Base-by-base conservation (phyloP, 768 basidiomycete species). In the Coprinopsis strossmayeri region DNA sequence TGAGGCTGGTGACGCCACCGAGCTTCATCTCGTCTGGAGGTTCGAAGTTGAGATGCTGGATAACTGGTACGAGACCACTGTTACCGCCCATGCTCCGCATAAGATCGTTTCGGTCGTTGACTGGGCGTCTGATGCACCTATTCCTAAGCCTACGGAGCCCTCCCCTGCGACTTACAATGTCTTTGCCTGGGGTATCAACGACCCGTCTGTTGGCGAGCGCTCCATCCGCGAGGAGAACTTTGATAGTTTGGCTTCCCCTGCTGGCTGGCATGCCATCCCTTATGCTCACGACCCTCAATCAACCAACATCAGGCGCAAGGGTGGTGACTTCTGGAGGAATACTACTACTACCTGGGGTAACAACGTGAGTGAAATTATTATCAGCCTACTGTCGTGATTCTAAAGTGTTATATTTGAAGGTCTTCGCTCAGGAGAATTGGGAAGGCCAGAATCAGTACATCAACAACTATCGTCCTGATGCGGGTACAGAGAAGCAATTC, bases 381-480 rank as follows among this genome's bases (percentile, higher is more conserved):
- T 39, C 26, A 34, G 7, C 2, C 5, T 46, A 48, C 28, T 50
- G 1, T 39, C 17, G 35, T 34, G 38, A 41, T 44, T 25, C 43
- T 39, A 34, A 13, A 51, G 3, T 15, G n/a, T 21, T n/a, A 30
- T 27, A 0, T 48, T n/a, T n/a, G 18, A 45, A 84, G 76, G 79
- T 91, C 51, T 91, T 93, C 56, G 89, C 93, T 0, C 95, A 97
- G 56, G 95, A 97, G 77, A 90, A 94, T 64, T 91, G 87, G 82
- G 79, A 83, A 46, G 90, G 90, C 28, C 73, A 68, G 59, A 83
- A 81, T 56, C 46, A 55, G 2, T 92, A 74, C 73, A 61, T 82
- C 18, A 50, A 71, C 58, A 96, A 96, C 67, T 81, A 81, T 60
- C 87, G 95, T 46, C 93, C 95, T 0, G 75, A 81, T 49, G 87